Base-by-base conservation (phyloP, 331 rosid species). In the Saraca asoca region DNA sequence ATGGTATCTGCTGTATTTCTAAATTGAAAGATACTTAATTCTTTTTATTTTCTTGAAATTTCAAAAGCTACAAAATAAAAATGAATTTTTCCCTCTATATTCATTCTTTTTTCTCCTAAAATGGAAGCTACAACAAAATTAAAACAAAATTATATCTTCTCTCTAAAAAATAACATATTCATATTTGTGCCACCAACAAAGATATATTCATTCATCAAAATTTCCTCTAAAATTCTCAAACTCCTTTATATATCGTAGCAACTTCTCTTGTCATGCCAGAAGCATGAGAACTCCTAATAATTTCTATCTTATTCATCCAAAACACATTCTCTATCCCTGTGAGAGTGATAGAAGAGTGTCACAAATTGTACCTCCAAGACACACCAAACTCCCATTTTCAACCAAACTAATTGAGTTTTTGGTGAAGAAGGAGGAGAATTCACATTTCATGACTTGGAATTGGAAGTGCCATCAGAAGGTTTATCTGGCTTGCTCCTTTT, bases 381-480 rank as follows among this genome's bases (percentile, higher is more conserved):
- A 24, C 84, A 77, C 76, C 79, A 83, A 82, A 80, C 70, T 79
- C 82, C 75, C 81, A 70, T 80, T 24, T 24, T 83, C 82, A 84
- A 80, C 87, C 90, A 75, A 89, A 76, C 80, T 64, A 77, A 80
- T 68, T 52, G 79, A 64, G 62, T 50, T 56, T 53, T 24, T 24
- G 31, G 31, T 60, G 56, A 78, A 74, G 79, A 71, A 66, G 77
- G 52, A 65, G 64, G 59, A 62, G 73, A 73, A 50, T 70, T 71
- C 75, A 73, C 82, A 60, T 76, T 62, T 76, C 85, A 75, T 80
- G 85, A 71, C 80, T 81, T 62, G 79, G 31, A 24, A 24, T 24
- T 24, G 31, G 11, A 69, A 41, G 48, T 58, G 66, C 56, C 72
- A 52, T 64, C 61, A 31, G 80, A 77, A 65, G 86, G 50, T 29